A percentile compares a stretch with the other conserved stretches of the same genome.
Evolutionary conservation across 2,329 filamentous ascomycete species (phyloP).

Genomic region (Fusarium sp.): DNA sequence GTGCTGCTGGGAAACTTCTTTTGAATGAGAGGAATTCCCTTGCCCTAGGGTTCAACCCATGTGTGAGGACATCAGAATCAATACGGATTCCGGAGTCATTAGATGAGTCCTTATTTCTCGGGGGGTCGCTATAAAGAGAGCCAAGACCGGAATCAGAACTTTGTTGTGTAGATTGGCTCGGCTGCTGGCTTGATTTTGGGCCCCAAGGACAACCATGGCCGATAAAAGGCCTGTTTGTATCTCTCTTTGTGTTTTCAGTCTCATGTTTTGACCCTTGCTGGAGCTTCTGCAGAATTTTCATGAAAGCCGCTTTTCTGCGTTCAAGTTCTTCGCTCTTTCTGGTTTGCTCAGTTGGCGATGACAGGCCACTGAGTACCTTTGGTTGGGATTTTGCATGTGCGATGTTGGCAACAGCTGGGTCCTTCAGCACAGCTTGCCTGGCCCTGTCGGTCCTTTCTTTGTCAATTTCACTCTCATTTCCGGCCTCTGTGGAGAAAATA

Average conservation of each 20-base stretch:
- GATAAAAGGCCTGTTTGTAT: not conserved
- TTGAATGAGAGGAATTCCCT: slow-evolving; percentile 48
- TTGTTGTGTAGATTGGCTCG: not conserved
- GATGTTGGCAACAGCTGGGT: slow-evolving; percentile 28
- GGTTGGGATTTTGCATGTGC: not conserved
- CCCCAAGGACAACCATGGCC: slow-evolving; percentile 5
- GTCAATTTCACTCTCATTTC: not conserved
- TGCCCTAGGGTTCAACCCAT: slow-evolving; percentile 46
- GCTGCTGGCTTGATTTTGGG: not conserved
- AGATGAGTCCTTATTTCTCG: slow-evolving; percentile 15
- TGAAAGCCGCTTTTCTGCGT: slow-evolving; percentile 39
- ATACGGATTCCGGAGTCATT: slow-evolving; percentile 33
- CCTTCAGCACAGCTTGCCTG: slow-evolving; percentile 26
- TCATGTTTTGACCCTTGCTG: slow-evolving; percentile 10
- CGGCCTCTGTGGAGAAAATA: not conserved
- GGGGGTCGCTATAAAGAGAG: not conserved
- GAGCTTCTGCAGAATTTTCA: slow-evolving; percentile 44
- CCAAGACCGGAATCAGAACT: slow-evolving; percentile 16
- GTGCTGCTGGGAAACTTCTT: not conserved
- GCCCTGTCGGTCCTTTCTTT: not conserved
- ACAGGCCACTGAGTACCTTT: not conserved
- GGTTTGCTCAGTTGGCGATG: not conserved
- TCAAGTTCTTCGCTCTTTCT: slow-evolving; percentile 3
- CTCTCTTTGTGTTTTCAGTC: not conserved
- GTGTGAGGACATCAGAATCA: slow-evolving; percentile 7